These are phyloP conservation scores for Petunia secreta DNA, from an alignment of 257 asterid genomes.

Conservation along the genomic window DNA sequence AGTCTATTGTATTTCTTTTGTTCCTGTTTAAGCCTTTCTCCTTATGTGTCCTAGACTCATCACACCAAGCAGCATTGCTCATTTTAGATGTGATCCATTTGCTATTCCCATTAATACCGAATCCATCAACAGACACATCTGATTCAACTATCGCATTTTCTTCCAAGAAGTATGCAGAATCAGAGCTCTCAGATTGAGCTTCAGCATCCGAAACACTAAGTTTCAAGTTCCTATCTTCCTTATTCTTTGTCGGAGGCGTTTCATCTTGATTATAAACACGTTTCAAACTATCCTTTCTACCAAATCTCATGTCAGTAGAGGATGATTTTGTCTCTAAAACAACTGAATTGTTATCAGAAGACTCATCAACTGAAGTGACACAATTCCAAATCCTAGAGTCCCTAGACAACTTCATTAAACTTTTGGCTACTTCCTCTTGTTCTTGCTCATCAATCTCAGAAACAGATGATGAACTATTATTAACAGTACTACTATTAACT, in stretches of 20 bases:
- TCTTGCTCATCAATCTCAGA: constrained; percentile 83
- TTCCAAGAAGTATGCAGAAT: constrained; percentile 88
- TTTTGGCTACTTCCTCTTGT: constrained; percentile 74
- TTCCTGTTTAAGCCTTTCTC: constrained; percentile 39
- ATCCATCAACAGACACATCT: constrained; percentile 61
- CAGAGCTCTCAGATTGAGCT: constrained; percentile 59
- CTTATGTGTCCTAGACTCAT: constrained; percentile 41
- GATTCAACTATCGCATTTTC: constrained; percentile 74
- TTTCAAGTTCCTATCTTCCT: constrained; percentile 40
- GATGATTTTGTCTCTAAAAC: constrained; percentile 79
- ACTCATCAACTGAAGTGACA: constrained; percentile 73
- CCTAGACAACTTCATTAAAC: constrained; percentile 82
- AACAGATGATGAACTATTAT: constrained; percentile 56
- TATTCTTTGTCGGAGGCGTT: constrained; percentile 32
- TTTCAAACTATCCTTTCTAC: constrained; percentile 35
- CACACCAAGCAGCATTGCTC: constrained; percentile 34
- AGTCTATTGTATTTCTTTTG: constrained; percentile 41
- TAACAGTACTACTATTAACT: constrained; percentile 25
- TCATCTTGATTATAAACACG: constrained; percentile 32
- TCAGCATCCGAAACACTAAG: constrained; percentile 42
- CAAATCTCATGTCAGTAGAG: constrained; percentile 57
- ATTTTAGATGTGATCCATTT: constrained; percentile 34
- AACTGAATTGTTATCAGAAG: constrained; percentile 84
- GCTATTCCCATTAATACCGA: constrained; percentile 32
- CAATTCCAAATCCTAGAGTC: constrained; percentile 59